Base-by-base conservation (phyloP, 1,139 yeast species). In the Taphrina populina region DNA sequence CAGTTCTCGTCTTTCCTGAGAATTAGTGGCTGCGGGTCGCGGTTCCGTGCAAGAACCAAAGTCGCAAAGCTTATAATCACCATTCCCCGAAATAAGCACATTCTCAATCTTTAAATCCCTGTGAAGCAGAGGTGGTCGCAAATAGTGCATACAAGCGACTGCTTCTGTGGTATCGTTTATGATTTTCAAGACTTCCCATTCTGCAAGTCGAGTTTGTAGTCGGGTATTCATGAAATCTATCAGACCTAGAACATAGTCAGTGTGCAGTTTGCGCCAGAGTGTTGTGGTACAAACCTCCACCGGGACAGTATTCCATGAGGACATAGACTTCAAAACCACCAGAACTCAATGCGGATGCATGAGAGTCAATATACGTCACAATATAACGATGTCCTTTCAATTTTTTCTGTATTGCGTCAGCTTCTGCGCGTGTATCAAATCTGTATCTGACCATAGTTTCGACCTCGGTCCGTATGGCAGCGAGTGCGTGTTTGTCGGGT, bases 81-180 rank as follows among this genome's bases (percentile, higher is more conserved):
- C 84, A 44, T 81, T 75, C 2, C 75, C 78, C 63, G 88, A 85
- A 27, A 92, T 83, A 61, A 92, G 76, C 4, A 92, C 96, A 68
- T 92, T 92, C 69, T 92, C 99, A 63, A 94, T 90, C 71, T 92
- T 92, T 64, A 92, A 83, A 71, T 92, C 99, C 54, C 98, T 77
- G 70, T 92, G 99, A 39, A 92, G 79, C 64, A 92, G 74, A 1
- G 95, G 90, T 10, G 88, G 90, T 44, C 76, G 76, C 56, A 87
- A 71, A 62, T 85, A 82, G 71, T 92, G 98, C 83, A 95, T 88
- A 73, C 83, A 82, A 54, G 90, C 83, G 26, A 92, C 83, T 1
- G 94, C 98, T 57, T 80, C 77, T 2, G 92, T 81, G 33, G 88
- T 77, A 66, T 92, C 95, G 63, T 77, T 76, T 87, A 88, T 84